Evolutionary conservation across 2,329 filamentous ascomycete species (phyloP), one percentile per base, ranked within the genome.

Genomic region (Pseudocercospora macadamiae): DNA sequence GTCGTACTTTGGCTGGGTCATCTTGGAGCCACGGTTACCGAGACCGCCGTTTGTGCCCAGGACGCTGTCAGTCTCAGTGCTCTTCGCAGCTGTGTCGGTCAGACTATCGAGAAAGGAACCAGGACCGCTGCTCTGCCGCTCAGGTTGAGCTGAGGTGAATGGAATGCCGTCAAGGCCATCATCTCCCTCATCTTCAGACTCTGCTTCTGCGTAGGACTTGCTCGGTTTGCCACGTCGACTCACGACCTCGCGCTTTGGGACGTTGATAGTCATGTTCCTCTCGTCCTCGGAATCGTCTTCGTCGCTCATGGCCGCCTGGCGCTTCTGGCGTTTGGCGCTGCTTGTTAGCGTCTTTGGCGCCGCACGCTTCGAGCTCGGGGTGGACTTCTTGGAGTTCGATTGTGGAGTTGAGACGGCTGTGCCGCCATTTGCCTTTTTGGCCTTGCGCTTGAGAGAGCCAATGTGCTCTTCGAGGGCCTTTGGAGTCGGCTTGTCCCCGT

Each of bases 201-300:
- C 55, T 8, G 30, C 58, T 16, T 51, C 55, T 8, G 30, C 58
- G 28, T 49, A 32, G 9, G 47, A 49, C 39, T 53, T 47, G 1
- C 16, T 44, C 12, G n/a, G 39, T 32, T 60, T 61, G 7, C 48
- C 57, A 34, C 62, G 59, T 12, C 66, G 66, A 34, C 57, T 56
- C 9, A 59, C 32, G 1, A 58, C 49, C 7, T 55, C 45, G 19
- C 66, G 66, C 55, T 64, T 66, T 4, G 26, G 23, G 4, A n/a
- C 19, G 12, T n/a, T 9, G 55, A 54, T 9, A 34, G 37, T 55
- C 18, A 64, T 21, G 14, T 16, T 57, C 32, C 58, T 53, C 14
- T 67, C 68, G n/a, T 58, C 63, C 10, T 66, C 67, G 2, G 61
- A 58, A 55, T 68, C 66, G 47, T 70, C 67, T 19, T 69, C 66